Evolutionary conservation across 2,329 filamentous ascomycete genomes (phyloP).

Genomic region (Fusarium udum): DNA sequence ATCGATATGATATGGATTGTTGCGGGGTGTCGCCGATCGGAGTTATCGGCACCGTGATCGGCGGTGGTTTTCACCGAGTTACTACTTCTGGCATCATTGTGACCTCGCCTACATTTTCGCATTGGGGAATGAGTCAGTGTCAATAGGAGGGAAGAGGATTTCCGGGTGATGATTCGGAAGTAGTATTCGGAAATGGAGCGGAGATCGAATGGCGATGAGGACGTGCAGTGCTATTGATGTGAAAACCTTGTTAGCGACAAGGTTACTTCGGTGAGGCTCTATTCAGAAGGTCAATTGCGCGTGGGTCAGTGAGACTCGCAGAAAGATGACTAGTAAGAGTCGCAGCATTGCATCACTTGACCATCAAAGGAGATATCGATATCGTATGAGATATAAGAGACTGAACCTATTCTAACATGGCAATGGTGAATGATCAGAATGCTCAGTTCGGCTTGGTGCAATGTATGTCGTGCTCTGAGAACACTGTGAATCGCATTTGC

Average conservation of each 20-base stretch:
- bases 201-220: not conserved
- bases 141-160: not conserved
- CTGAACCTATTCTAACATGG: not conserved
- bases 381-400: not conserved
- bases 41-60: constrained; percentile 29
- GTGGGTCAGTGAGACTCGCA: not conserved
- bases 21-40: constrained; percentile 31
- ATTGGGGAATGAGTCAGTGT: not conserved
- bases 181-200: not conserved
- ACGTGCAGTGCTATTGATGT: not conserved
- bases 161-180: not conserved
- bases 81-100: constrained; percentile 11
- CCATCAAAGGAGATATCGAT: no score
- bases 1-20: not conserved
- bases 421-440: not conserved
- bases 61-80: constrained; percentile 21
- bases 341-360: not conserved
- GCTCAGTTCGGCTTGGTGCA: not conserved
- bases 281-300: not conserved
- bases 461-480: fast-evolving
- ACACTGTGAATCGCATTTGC: fast-evolving
- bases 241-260: not conserved
- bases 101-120: not conserved
- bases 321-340: not conserved
- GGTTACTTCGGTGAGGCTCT: not conserved